Evolutionary conservation across 768 basidiomycete species (phyloP).

Genomic region (Crucibulum laeve): DNA sequence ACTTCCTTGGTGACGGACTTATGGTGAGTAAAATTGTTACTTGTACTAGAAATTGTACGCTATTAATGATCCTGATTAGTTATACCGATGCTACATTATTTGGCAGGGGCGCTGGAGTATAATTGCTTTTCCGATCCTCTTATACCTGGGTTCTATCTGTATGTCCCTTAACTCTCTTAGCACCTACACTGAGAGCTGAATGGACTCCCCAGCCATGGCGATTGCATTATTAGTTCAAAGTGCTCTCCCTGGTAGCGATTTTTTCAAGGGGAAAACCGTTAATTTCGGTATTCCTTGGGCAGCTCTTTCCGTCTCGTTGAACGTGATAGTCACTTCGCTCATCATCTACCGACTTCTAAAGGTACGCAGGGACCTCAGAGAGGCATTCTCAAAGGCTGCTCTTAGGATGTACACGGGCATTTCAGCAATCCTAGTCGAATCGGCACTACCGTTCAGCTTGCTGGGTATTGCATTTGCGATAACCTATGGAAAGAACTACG

Average conservation of each 20-base stretch:
- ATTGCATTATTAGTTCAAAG: conserved; percentile 20
- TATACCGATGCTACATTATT: conserved; percentile 28
- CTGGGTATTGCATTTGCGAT: background rate
- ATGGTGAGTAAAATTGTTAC: conserved; percentile 21
- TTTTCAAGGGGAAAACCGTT: conserved; percentile 17
- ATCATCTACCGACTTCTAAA: background rate
- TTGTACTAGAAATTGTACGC: background rate
- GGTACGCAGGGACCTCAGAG: background rate
- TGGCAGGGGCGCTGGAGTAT: conserved; percentile 11
- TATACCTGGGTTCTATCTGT: conserved; percentile 11
- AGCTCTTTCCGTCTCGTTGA: conserved; percentile 17
- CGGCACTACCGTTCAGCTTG: background rate
- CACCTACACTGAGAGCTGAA: background rate
- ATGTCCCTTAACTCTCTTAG: background rate
- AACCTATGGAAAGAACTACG: background rate
- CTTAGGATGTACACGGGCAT: background rate
- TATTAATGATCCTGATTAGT: conserved; percentile 11
- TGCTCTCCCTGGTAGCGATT: conserved; percentile 17
- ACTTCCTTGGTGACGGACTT: conserved; percentile 29
- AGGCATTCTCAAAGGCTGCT: background rate
- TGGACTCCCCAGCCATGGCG: conserved; percentile 13
- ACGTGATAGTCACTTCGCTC: background rate
- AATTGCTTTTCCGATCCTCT: conserved; percentile 9
- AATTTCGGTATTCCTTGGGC: conserved; percentile 22
- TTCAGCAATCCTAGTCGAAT: background rate